These are phyloP conservation scores for Saturnispora saitoi DNA, from an alignment of 805 yeast species.

Conservation along the genomic window DNA sequence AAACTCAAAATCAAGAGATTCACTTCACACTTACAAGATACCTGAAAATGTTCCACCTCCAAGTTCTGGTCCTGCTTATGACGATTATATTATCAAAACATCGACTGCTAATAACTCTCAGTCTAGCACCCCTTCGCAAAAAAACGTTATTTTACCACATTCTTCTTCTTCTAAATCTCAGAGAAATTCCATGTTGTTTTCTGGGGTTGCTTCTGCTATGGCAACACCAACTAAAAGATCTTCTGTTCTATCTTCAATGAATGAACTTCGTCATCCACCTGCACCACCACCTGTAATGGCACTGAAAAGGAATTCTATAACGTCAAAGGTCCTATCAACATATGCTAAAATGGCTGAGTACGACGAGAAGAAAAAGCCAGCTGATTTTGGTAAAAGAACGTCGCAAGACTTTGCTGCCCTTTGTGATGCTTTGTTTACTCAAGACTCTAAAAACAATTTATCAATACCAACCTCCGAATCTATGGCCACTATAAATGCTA, in stretches of 20 bases:
- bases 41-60: conserved; percentile 6
- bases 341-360: conserved; percentile 57
- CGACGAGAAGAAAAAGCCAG: conserved; percentile 55
- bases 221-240: conserved; percentile 17
- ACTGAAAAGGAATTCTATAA: conserved; percentile 59
- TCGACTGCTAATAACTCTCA: conserved; percentile 8
- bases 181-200: conserved; percentile 9
- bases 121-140: conserved; percentile 1
- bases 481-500: conserved; percentile 45
- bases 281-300: conserved; percentile 11
- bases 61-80: conserved; percentile 15
- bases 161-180: conserved; percentile 3
- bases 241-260: conserved; percentile 15
- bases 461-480: conserved; percentile 30
- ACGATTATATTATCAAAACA: conserved; percentile 15
- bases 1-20: conserved; percentile 13
- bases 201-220: conserved; percentile 11
- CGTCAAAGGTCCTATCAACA: conserved; percentile 60
- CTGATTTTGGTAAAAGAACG: conserved; percentile 65
- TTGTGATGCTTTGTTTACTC: conserved; percentile 69
- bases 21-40: conserved; percentile 12
- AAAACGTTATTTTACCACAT: conserved; percentile 1
- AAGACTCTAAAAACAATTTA: conserved; percentile 36
- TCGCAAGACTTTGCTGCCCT: conserved; percentile 70
- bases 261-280: conserved; percentile 5